A percentile compares a stretch with the other conserved stretches of the same genome.
Conservation (phyloP, 371 early-diverging fungal genomes). For the Rhizopus arrhizus region DNA sequence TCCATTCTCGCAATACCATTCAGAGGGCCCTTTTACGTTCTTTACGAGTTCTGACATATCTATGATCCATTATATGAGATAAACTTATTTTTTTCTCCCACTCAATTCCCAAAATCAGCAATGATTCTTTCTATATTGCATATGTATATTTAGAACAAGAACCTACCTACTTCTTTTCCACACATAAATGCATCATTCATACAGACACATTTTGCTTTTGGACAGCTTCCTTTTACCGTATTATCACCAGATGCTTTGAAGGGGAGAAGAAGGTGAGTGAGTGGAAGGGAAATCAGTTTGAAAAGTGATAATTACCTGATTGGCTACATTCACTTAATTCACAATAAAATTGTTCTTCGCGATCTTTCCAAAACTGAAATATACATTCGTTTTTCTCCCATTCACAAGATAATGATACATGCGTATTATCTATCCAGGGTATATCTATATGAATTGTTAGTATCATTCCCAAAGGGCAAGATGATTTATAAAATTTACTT, state of each 20-base stretch:
- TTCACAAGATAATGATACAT: conserved; percentile 51
- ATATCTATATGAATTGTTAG: conserved; percentile 36
- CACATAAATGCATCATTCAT: conserved; percentile 61
- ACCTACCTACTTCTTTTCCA: conserved; percentile 57
- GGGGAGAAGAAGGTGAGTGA: background rate
- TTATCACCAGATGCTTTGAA: conserved; percentile 27
- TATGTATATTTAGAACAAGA: background rate
- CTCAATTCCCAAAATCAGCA: background rate
- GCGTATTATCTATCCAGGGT: conserved; percentile 56
- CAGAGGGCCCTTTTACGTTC: conserved; percentile 52
- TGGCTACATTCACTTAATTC: conserved; percentile 55
- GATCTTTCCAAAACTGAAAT: conserved; percentile 64
- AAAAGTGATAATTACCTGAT: conserved; percentile 30
- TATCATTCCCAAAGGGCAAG: background rate
- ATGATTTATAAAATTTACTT: conserved; percentile 28
- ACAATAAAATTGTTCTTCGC: conserved; percentile 62
- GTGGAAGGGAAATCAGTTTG: background rate
- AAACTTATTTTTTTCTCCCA: background rate
- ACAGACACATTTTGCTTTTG: conserved; percentile 55
- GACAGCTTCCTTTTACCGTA: conserved; percentile 52
- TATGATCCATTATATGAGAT: conserved; percentile 13
- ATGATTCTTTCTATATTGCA: background rate
- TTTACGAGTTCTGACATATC: conserved; percentile 52
- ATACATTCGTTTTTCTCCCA: conserved; percentile 43
- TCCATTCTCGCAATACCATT: conserved; percentile 52